Evolutionary conservation across 495 filamentous ascomycete genomes (phyloP), one percentile per base, ranked within the genome.

Genomic region (Apodospora peruviana): DNA sequence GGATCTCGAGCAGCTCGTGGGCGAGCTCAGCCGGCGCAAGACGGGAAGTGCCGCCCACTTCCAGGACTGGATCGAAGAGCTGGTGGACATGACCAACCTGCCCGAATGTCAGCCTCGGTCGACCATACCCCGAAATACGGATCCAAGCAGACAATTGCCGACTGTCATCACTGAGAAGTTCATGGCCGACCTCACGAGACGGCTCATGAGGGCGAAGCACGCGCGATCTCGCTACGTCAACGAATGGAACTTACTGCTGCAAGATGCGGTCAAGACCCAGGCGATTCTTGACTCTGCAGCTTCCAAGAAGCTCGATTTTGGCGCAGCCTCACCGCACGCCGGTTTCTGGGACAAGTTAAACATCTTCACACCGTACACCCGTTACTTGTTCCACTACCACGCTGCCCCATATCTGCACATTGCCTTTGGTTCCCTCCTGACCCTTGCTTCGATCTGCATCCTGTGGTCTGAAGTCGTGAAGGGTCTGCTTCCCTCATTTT

Each of bases 401-500:
- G 42, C 89, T 25, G 67, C 89, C 16, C 90, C 93, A 0, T 76
- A 75, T 23, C 40, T 84, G 10, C 77, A 78, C 40, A 67, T 86
- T 22, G 59, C 69, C n/a, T 58, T 87, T 25, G 87, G 83, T 9
- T 70, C 65, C 4, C 51, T 91, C 54, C 77, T 91, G 50, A 70
- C 84, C 0, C 58, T 86, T 2, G 90, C 88, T 2, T 96, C 91
- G 3, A 67, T 80, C 32, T 87, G 82, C 54, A 84, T 98, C 48
- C 74, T 97, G 51, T 96, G 89, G 88, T 94, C 90, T 4, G 93
- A 98, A 70, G 59, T 95, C 45, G 78, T 93, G 68, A 91, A 91
- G 58, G 79, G 81, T 5, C 67, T 85, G 40, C 78, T 85, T 12
- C 87, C 88, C 1, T 76, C 81, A 14, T 68, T 91, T 40, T 95